Evolutionary conservation across 495 filamentous ascomycete genomes (phyloP), one percentile per base, ranked within the genome.

Genomic region (Thozetella sp.): DNA sequence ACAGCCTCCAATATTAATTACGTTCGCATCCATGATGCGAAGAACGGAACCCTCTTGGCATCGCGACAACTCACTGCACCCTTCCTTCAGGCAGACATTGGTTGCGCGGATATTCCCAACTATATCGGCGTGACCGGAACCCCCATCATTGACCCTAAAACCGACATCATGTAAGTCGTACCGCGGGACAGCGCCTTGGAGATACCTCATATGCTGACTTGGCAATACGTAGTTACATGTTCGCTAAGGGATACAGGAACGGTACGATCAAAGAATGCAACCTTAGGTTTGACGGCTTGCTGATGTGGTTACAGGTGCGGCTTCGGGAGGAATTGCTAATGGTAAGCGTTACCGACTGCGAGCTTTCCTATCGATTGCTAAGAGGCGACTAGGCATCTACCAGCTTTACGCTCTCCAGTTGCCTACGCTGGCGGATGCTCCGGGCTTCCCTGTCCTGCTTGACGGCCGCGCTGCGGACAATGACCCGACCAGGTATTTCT

Each of bases 391-490:
- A 53, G 71, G 64, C 26, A 55, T 60, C 2, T 72, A 76, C 56
- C 59, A 65, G 11, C 69, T 78, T 50, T 72, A 76, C 55, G 73
- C 72, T 23, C 67, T 78, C 20, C 52, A 76, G 55, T 57, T 78
- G 12, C 57, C 67, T 3, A 65, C 66, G 1, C 55, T 78, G 20
- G 26, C 65, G 20, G 77, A 79, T 56, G 63, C 62, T 3, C 60
- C 69, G 10, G 69, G 73, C 17, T 77, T 75, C 57, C 77, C 76
- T 1, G 58, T 76, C 11, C 45, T 70, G 17, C 61, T 80, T 34
- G 76, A 80, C 57, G 78, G 76, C 10, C 25, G 65, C 15, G 37
- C 58, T 27, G 77, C 76, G 15, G 72, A 76, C 51, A 80, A 79
- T 53, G 74, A 76, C 54, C 62, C 60, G 9, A 58, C 68, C 15